Percentiles rank a stretch among this genome's conserved stretches.
Evolutionary conservation across 495 filamentous ascomycete genomes (phyloP).

Genomic region (Talaromyces ruber): DNA sequence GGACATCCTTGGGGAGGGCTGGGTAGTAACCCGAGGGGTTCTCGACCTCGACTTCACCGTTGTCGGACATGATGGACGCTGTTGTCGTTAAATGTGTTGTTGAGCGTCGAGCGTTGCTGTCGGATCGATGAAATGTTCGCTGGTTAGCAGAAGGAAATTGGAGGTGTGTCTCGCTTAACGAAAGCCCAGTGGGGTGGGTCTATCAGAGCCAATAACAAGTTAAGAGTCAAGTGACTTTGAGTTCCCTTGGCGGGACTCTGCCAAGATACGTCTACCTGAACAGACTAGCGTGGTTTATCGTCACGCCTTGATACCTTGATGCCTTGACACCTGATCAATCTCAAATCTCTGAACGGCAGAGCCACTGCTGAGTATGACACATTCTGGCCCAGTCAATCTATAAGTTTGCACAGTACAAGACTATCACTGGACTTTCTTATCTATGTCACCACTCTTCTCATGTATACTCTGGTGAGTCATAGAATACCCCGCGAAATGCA

Average conservation of each 20-base stretch:
- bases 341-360: background rate
- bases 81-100: slow-evolving; percentile 33
- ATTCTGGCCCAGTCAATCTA: too few relatives aligned
- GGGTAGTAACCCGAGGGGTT: slow-evolving; percentile 54
- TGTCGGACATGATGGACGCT: slow-evolving; percentile 81
- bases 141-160: slow-evolving; percentile 23
- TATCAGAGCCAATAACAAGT: slow-evolving; percentile 14
- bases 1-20: slow-evolving; percentile 92
- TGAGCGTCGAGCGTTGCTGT: slow-evolving; percentile 25
- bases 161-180: slow-evolving; percentile 38
- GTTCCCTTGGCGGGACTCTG: background rate
- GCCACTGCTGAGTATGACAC: too few relatives aligned
- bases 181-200: slow-evolving; percentile 35
- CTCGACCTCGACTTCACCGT: slow-evolving; percentile 89
- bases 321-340: background rate
- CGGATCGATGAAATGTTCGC: slow-evolving; percentile 25
- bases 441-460: too few relatives aligned
- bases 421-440: too few relatives aligned
- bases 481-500: too few relatives aligned
- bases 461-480: too few relatives aligned
- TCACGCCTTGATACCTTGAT: background rate
- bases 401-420: too few relatives aligned
- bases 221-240: slow-evolving; percentile 18
- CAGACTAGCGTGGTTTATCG: background rate
- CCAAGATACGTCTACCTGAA: background rate